Evolutionary conservation across 2,329 filamentous ascomycete species (phyloP).

Genomic region (Colletotrichum simmondsii): DNA sequence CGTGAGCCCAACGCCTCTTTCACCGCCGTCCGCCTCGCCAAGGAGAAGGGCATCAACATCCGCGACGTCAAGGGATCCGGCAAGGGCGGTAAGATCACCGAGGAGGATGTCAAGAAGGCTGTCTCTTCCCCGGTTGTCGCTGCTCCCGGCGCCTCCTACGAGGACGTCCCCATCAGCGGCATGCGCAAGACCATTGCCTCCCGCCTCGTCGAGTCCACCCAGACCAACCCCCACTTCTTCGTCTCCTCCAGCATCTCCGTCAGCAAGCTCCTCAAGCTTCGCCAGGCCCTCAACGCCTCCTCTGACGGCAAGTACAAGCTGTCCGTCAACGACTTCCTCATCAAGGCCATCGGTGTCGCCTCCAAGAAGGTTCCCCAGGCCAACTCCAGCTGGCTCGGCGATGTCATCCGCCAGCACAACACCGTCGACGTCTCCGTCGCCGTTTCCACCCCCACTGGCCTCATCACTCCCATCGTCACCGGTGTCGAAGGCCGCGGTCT

Average conservation of each 20-base stretch:
- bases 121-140: constrained; percentile 65
- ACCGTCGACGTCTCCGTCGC: constrained; percentile 95
- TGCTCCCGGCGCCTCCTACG: constrained; percentile 74
- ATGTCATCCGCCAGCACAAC: constrained; percentile 92
- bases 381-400: constrained; percentile 95
- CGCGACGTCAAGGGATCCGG: constrained; percentile 87
- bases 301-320: constrained; percentile 97
- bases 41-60: constrained; percentile 85
- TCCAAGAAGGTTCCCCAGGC: constrained; percentile 93
- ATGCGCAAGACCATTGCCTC: constrained; percentile 99
- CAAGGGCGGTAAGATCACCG: constrained; percentile 86
- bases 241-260: constrained; percentile 93
- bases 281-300: constrained; percentile 89
- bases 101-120: constrained; percentile 92
- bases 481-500: constrained; percentile 89
- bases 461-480: constrained; percentile 98
- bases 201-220: constrained; percentile 84
- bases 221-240: constrained; percentile 98
- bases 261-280: constrained; percentile 94
- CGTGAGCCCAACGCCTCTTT: constrained; percentile 80
- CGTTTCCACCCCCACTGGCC: constrained; percentile 89
- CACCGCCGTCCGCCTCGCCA: constrained; percentile 82
- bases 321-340: constrained; percentile 99
- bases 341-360: constrained; percentile 93
- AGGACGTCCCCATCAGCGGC: constrained; percentile 84